Percentiles rank a stretch among this genome's conserved stretches.
Evolutionary conservation across 1,284 basidiomycete genomes (phyloP).

Genomic region (Marasmius fiardii): DNA sequence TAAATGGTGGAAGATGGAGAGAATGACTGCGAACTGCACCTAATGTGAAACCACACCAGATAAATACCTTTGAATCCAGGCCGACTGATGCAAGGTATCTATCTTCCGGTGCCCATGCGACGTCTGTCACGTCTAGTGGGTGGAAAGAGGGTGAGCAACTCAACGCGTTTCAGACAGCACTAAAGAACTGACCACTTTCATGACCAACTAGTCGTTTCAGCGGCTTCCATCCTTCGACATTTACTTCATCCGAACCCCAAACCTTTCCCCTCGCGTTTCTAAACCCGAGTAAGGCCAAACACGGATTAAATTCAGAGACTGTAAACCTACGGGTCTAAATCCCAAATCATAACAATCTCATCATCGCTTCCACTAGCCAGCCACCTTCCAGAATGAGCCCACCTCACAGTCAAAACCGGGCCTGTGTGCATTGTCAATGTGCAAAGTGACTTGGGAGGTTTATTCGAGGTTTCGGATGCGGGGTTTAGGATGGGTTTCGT

Average conservation of each 20-base stretch:
- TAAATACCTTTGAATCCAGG: conserved; percentile 85
- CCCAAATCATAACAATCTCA: conserved; percentile 95
- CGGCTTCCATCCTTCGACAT: conserved; percentile 98
- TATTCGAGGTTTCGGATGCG: conserved; percentile 68
- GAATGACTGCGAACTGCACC: conserved; percentile 43
- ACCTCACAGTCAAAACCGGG: conserved; percentile 91
- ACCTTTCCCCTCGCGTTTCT: conserved; percentile 81
- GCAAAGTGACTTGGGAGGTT: conserved; percentile 83
- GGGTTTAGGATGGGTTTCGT: conserved; percentile 87
- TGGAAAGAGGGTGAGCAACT: conserved; percentile 3
- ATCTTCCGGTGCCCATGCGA: conserved; percentile 93
- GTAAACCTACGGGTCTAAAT: conserved; percentile 85
- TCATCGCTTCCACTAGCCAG: conserved; percentile 97
- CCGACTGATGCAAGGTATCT: conserved; percentile 93
- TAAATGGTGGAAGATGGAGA: neutral
- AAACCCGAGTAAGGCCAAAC: neutral
- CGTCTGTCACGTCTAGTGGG: conserved; percentile 85
- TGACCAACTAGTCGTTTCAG: conserved; percentile 90
- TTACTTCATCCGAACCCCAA: conserved; percentile 91
- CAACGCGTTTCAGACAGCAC: neutral
- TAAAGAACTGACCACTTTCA: conserved; percentile 67
- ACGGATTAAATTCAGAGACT: neutral
- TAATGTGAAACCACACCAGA: conserved; percentile 91
- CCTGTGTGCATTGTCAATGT: conserved; percentile 95
- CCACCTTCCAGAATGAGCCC: conserved; percentile 93